A percentile compares a stretch with the other conserved stretches of the same genome.
These are phyloP conservation scores for Limtongia smithiae DNA, from an alignment of 805 yeast species.

Conservation along the genomic window DNA sequence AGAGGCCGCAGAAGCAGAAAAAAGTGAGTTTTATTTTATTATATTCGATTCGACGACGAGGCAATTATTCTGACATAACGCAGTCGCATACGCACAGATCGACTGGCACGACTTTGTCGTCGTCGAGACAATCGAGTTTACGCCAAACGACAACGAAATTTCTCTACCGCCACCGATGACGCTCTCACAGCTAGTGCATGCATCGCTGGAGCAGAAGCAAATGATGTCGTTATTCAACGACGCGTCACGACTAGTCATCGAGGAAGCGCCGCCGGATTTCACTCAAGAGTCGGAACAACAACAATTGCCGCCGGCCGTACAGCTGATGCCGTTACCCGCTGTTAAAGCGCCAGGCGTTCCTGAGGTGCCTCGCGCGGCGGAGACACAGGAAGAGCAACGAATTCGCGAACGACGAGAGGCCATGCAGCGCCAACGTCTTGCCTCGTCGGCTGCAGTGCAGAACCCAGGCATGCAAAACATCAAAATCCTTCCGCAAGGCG, in stretches of 20 bases:
- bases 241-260: conserved; percentile 33
- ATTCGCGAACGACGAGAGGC: conserved; percentile 22
- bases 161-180: conserved; percentile 52
- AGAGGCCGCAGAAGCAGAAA: conserved; percentile 39
- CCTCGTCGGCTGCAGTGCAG: conserved; percentile 27
- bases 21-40: conserved; percentile 8
- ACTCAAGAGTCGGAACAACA: conserved; percentile 6
- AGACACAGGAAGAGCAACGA: conserved; percentile 16
- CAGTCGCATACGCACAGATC: conserved; percentile 61
- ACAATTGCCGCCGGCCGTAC: neutral
- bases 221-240: conserved; percentile 31
- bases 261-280: conserved; percentile 43
- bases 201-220: conserved; percentile 55
- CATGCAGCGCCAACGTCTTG: conserved; percentile 15
- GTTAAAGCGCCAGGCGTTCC: neutral
- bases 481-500: conserved; percentile 68
- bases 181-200: conserved; percentile 55
- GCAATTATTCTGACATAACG: neutral
- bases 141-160: conserved; percentile 55
- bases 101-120: conserved; percentile 85
- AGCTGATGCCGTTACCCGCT: neutral
- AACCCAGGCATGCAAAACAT: conserved; percentile 23
- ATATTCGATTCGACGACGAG: neutral
- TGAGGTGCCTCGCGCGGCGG: too few relatives aligned
- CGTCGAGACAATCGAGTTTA: conserved; percentile 65